These are phyloP conservation scores for Claviceps monticola DNA, from an alignment of 2,329 filamentous ascomycete species.

Conservation along the genomic window DNA sequence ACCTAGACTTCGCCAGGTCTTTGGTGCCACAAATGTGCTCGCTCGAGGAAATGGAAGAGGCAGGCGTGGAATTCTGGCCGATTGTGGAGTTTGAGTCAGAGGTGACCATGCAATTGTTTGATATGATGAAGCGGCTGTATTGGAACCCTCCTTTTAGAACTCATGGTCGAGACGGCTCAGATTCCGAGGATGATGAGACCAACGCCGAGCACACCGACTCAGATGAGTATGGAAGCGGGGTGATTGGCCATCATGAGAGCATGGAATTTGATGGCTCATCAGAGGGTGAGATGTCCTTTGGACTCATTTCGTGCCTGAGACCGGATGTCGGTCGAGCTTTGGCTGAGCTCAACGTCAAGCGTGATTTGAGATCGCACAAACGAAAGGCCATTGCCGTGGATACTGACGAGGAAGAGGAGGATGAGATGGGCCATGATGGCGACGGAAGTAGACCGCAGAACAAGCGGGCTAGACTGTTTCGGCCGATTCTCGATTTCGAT, in stretches of 20 bases:
- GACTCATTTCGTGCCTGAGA: conserved; percentile 1
- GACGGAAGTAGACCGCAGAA: background rate
- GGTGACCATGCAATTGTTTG: no score
- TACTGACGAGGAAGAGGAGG: conserved; percentile 11
- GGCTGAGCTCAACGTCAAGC: background rate
- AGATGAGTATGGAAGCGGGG: no score
- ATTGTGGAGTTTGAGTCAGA: no score
- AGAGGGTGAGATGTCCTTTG: conserved; percentile 7
- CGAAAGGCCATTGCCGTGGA: conserved; percentile 15
- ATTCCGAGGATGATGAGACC: background rate
- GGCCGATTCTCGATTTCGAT: no score
- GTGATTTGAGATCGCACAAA: conserved; percentile 11
- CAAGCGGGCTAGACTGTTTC: background rate
- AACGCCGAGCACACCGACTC: background rate
- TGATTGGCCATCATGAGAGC: no score
- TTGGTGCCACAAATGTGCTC: no score
- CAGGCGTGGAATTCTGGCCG: no score
- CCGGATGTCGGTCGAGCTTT: conserved; percentile 6
- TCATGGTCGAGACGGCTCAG: no score
- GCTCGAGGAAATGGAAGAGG: no score
- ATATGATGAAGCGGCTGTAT: conserved; percentile 5
- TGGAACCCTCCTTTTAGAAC: no score
- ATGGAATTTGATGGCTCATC: conserved; percentile 1
- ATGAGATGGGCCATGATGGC: conserved; percentile 14
- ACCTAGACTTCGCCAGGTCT: no score